phyloP scores from a whole-genome alignment of 2,329 filamentous ascomycete species.

The Xylariales sp. region DNA sequence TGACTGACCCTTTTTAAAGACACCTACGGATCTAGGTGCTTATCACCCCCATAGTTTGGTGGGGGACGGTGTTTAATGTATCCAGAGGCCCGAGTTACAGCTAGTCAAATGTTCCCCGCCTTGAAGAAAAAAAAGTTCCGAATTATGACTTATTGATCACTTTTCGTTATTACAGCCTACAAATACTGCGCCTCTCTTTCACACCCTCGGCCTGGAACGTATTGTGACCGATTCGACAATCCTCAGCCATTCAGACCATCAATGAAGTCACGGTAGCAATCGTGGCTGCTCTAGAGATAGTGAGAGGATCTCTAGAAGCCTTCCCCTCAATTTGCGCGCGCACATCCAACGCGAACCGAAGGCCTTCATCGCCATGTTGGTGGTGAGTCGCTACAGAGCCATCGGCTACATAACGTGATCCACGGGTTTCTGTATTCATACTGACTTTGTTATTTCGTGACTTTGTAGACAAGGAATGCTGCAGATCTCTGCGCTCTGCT shows the following conservation, averaged over 20 bases:
- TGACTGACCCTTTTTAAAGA: background rate
- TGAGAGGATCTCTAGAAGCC: slow-evolving; percentile 81
- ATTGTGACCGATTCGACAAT: slow-evolving; percentile 9
- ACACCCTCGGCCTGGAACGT: slow-evolving; percentile 8
- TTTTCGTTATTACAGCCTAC: slow-evolving; percentile 24
- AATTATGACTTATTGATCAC: slow-evolving; percentile 7
- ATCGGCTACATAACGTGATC: background rate
- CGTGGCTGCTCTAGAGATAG: slow-evolving; percentile 80
- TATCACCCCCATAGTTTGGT: slow-evolving; percentile 27
- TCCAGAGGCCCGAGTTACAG: background rate
- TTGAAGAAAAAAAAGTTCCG: slow-evolving; percentile 43
- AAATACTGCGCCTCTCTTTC: slow-evolving; percentile 9
- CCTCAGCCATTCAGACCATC: slow-evolving; percentile 47
- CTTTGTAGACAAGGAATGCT: slow-evolving; percentile 73
- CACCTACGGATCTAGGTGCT: slow-evolving; percentile 18
- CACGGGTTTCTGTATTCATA: background rate
- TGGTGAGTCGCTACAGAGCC: slow-evolving; percentile 45
- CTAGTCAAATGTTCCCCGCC: slow-evolving; percentile 42
- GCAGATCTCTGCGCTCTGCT: slow-evolving; percentile 91
- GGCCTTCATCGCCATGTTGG: slow-evolving; percentile 45
- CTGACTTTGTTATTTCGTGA: slow-evolving; percentile 43
- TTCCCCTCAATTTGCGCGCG: slow-evolving; percentile 43
- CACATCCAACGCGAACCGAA: slow-evolving; percentile 31
- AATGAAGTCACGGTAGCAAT: slow-evolving; percentile 77
- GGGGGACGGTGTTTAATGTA: slow-evolving; percentile 28